Conservation (phyloP, 2,329 filamentous ascomycete species). For the Cladosporium cucumerinum region DNA sequence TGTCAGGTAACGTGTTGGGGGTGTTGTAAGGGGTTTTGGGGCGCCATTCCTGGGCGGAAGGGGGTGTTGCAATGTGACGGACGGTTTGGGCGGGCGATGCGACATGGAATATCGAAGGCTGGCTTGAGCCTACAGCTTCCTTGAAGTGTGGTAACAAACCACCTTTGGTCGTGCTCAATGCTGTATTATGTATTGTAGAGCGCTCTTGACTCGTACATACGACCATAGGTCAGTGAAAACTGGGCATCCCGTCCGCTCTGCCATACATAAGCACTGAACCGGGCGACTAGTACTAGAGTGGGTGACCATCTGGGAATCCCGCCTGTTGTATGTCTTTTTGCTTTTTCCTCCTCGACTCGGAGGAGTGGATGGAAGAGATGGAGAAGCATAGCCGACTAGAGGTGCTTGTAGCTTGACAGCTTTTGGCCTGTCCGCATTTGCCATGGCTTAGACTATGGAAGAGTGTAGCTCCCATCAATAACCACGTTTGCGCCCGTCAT, state of each 20-base stretch:
- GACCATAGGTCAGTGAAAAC: background rate
- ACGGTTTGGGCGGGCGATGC: no score
- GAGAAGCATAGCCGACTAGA: background rate
- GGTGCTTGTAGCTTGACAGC: background rate
- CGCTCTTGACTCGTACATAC: background rate
- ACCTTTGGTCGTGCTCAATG: no score
- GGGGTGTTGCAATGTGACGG: background rate
- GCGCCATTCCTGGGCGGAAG: no score
- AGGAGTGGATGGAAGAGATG: background rate
- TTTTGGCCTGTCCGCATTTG: background rate
- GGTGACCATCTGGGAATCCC: conserved; percentile 8
- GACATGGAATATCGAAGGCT: no score
- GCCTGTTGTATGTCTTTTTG: conserved; percentile 1
- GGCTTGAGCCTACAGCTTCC: no score
- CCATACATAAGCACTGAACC: conserved; percentile 4
- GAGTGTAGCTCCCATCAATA: conserved; percentile 50
- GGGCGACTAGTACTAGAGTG: conserved; percentile 3
- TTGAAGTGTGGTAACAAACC: no score
- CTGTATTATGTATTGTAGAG: no score
- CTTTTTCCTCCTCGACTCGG: background rate
- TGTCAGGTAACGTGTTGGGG: no score
- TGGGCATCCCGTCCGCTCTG: background rate
- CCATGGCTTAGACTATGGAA: conserved; percentile 39
- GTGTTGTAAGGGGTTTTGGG: background rate
- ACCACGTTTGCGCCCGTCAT: conserved; percentile 61